A percentile compares a stretch with the other conserved stretches of the same genome.
Conservation (phyloP, 805 yeast genomes). For the Nakazawaea wyomingensis region DNA sequence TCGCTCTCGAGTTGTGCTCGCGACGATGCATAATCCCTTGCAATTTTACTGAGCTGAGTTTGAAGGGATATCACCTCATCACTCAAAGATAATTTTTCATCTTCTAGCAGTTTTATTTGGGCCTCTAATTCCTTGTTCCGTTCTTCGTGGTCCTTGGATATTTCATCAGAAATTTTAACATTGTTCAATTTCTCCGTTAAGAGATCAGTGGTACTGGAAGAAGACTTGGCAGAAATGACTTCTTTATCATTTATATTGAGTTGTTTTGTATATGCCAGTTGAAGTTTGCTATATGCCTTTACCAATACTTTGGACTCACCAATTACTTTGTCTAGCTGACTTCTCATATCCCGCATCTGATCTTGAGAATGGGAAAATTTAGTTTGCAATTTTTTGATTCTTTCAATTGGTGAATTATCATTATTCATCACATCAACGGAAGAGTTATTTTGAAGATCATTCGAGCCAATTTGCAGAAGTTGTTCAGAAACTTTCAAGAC, state of each 20-base stretch:
- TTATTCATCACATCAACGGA: too few relatives aligned
- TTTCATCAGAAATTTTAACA: too few relatives aligned
- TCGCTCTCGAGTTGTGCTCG: slow-evolving; percentile 9
- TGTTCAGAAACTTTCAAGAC: not conserved
- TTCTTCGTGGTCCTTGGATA: too few relatives aligned
- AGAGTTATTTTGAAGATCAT: too few relatives aligned
- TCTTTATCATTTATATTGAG: too few relatives aligned
- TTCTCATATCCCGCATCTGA: not conserved
- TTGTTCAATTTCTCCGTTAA: slow-evolving; percentile 2
- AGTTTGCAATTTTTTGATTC: slow-evolving; percentile 14
- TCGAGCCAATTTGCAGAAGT: not conserved
- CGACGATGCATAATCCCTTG: slow-evolving; percentile 10
- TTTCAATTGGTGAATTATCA: not conserved
- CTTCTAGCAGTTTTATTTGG: not conserved
- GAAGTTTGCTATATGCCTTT: not conserved
- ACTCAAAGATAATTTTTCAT: not conserved
- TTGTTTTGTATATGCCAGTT: slow-evolving; percentile 15
- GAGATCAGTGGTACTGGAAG: not conserved
- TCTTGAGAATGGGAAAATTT: slow-evolving; percentile 10
- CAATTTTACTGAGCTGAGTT: slow-evolving; percentile 6
- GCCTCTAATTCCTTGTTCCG: not conserved
- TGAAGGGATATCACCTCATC: not conserved
- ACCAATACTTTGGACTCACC: not conserved
- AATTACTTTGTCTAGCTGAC: not conserved
- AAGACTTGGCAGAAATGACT: too few relatives aligned